Conservation (phyloP, 2,329 filamentous ascomycete genomes). For the Magnaporthiopsis incrustans region DNA sequence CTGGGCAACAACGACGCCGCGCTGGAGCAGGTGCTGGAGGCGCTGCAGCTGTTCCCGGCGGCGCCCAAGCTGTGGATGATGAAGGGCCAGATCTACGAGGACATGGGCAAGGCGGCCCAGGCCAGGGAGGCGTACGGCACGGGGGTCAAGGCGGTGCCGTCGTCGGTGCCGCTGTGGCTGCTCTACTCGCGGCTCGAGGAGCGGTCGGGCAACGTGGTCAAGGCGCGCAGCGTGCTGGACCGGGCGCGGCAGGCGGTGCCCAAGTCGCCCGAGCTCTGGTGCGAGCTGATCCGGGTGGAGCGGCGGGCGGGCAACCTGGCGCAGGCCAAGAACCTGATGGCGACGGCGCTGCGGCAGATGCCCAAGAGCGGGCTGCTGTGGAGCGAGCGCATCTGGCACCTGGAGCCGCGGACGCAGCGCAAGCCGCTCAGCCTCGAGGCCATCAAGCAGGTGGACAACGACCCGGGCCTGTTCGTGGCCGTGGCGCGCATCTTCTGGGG, state of each 20-base stretch:
- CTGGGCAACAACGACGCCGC: constrained; percentile 71
- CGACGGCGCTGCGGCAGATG: constrained; percentile 83
- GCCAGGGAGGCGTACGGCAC: constrained; percentile 85
- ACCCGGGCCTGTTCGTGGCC: constrained; percentile 80
- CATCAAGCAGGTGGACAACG: constrained; percentile 94
- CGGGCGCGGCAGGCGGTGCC: constrained; percentile 81
- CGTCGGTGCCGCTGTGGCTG: constrained; percentile 82
- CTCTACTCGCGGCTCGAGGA: constrained; percentile 86
- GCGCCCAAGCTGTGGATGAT: constrained; percentile 94
- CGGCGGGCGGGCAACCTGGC: constrained; percentile 73
- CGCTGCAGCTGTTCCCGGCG: constrained; percentile 75
- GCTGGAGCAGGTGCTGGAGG: constrained; percentile 80
- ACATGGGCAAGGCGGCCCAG: constrained; percentile 67
- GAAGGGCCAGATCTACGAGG: constrained; percentile 96
- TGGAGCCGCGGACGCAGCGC: constrained; percentile 84
- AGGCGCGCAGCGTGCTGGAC: constrained; percentile 89
- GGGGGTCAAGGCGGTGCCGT: constrained; percentile 79
- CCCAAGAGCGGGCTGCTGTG: constrained; percentile 82
- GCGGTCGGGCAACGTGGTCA: constrained; percentile 72
- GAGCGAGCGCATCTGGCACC: constrained; percentile 91
- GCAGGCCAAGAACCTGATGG: constrained; percentile 89
- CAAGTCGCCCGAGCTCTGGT: constrained; percentile 78
- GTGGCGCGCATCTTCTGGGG: constrained; percentile 95
- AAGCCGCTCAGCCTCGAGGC: constrained; percentile 88
- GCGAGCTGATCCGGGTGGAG: constrained; percentile 89